Evolutionary conservation across 768 basidiomycete species (phyloP).

Genomic region (Nidularia sp.): DNA sequence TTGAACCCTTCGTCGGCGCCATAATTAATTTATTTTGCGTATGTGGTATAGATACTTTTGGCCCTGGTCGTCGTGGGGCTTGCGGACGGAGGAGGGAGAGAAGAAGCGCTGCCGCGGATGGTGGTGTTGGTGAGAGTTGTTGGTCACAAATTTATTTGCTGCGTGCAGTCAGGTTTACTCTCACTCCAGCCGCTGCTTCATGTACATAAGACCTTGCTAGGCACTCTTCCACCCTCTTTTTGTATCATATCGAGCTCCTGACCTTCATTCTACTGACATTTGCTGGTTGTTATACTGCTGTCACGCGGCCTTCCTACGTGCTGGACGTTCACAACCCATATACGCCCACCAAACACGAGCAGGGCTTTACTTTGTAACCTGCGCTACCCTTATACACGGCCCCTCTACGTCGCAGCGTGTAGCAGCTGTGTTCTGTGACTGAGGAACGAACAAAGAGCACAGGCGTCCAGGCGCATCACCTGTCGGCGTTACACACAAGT

Average conservation of each 20-base stretch:
- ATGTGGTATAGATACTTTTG: background rate
- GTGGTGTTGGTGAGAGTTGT: background rate
- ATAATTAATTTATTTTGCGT: constrained; percentile 10
- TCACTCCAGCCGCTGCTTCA: constrained; percentile 11
- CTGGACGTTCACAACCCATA: background rate
- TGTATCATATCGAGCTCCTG: background rate
- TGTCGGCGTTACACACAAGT: background rate
- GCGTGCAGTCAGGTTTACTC: background rate
- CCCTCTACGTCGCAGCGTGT: constrained; percentile 3
- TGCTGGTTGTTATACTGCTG: constrained; percentile 4
- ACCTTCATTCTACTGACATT: constrained; percentile 6
- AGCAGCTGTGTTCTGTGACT: constrained; percentile 2
- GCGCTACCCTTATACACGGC: background rate
- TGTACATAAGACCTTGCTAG: constrained; percentile 11
- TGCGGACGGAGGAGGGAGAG: too few relatives aligned
- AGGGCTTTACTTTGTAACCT: background rate
- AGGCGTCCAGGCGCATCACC: constrained; percentile 14
- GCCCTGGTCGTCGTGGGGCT: background rate
- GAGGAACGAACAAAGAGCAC: constrained; percentile 5
- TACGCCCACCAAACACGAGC: background rate
- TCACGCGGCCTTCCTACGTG: background rate
- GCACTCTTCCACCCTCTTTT: constrained; percentile 7
- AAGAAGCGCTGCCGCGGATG: background rate
- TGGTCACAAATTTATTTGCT: background rate
- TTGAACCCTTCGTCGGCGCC: constrained; percentile 29